phyloP scores from a whole-genome alignment of 495 filamentous ascomycete genomes.

The Tuber aestivum region DNA sequence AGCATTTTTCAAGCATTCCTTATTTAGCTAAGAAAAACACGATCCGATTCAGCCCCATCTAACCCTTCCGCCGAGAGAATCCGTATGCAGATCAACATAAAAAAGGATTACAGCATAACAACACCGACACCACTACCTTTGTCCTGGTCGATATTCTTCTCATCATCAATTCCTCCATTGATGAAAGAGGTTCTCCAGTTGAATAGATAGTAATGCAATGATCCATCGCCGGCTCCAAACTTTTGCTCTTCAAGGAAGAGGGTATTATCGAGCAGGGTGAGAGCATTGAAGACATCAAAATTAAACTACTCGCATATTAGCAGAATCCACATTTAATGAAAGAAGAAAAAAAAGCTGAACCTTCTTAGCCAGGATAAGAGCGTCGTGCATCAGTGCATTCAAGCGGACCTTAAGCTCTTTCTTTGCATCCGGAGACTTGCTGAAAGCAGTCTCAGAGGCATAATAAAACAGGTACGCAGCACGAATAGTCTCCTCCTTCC shows the following conservation, averaged over 20 bases:
- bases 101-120: slow-evolving; percentile 60
- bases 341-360: slow-evolving; percentile 42
- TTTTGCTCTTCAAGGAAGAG: slow-evolving; percentile 88
- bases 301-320: slow-evolving; percentile 49
- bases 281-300: slow-evolving; percentile 95
- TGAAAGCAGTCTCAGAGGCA: slow-evolving; percentile 75
- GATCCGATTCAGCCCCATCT: not conserved
- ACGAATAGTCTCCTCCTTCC: slow-evolving; percentile 67
- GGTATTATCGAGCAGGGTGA: slow-evolving; percentile 86
- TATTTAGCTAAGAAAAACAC: not conserved
- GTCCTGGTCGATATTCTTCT: slow-evolving; percentile 65
- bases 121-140: slow-evolving; percentile 80
- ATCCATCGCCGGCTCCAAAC: slow-evolving; percentile 88
- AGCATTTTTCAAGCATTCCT: not conserved
- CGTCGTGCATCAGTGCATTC: slow-evolving; percentile 72
- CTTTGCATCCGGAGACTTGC: slow-evolving; percentile 46
- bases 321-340: not conserved
- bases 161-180: slow-evolving; percentile 71
- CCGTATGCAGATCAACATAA: not conserved
- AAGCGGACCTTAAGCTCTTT: slow-evolving; percentile 63
- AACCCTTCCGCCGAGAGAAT: not conserved
- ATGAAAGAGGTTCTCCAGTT: slow-evolving; percentile 85
- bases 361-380: slow-evolving; percentile 78
- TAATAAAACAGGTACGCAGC: slow-evolving; percentile 98
- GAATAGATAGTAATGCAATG: slow-evolving; percentile 92